Percentiles rank a stretch among this genome's conserved stretches.
Conservation (phyloP, 1,284 basidiomycete genomes). For the Tilletia horrida region DNA sequence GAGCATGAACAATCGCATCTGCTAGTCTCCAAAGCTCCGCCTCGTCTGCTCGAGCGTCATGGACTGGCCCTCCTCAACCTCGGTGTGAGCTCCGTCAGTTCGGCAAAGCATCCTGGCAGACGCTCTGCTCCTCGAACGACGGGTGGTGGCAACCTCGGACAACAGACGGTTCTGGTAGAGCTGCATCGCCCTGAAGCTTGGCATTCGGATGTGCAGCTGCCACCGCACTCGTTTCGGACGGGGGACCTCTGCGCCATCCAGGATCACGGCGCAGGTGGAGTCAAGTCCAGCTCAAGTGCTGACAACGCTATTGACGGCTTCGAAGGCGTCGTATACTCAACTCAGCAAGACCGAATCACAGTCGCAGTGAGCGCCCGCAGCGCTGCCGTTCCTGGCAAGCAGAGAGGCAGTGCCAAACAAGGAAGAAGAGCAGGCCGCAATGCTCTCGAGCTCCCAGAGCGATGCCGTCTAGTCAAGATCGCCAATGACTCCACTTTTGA, state of each 20-base stretch:
- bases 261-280: conserved; percentile 61
- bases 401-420: background rate
- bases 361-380: background rate
- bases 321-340: conserved; percentile 22
- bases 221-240: conserved; percentile 78
- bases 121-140: background rate
- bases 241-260: conserved; percentile 82
- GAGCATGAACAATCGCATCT: conserved; percentile 78
- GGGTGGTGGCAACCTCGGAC: background rate
- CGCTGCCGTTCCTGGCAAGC: background rate
- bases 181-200: conserved; percentile 60
- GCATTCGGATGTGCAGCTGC: conserved; percentile 68
- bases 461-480: conserved; percentile 79
- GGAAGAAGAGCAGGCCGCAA: background rate
- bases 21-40: conserved; percentile 76
- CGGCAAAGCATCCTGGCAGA: conserved; percentile 57
- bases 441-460: conserved; percentile 74
- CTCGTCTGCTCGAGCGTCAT: conserved; percentile 78
- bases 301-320: background rate
- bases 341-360: conserved; percentile 23
- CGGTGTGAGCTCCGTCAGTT: conserved; percentile 66
- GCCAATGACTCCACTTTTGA: conserved; percentile 90
- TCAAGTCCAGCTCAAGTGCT: conserved; percentile 55
- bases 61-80: conserved; percentile 76
- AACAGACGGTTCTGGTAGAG: conserved; percentile 64